phyloP scores from a whole-genome alignment of 2,329 filamentous ascomycete species.

The Hypoxylon sp. region DNA sequence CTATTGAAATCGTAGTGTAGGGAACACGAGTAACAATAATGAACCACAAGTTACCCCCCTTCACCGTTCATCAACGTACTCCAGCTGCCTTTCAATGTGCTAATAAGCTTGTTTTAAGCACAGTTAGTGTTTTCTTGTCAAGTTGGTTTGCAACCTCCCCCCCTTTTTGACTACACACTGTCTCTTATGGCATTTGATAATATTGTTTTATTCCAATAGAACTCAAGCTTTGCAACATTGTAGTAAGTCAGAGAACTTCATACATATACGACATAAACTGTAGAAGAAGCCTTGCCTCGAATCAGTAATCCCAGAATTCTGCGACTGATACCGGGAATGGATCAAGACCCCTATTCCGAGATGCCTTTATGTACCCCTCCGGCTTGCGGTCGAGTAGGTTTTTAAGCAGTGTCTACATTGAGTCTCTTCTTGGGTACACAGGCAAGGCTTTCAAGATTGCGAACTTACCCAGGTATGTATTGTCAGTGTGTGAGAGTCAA shows the following conservation, averaged over 20 bases:
- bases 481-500: not conserved
- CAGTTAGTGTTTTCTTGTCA: too few species aligned
- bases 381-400: not conserved
- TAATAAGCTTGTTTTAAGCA: too few species aligned
- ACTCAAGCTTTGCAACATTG: not conserved
- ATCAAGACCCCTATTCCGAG: not conserved
- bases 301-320: not conserved
- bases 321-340: not conserved
- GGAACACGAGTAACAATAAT: too few species aligned
- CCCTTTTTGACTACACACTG: not conserved
- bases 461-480: not conserved
- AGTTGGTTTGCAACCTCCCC: not conserved
- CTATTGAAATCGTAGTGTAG: too few species aligned
- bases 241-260: not conserved
- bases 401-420: not conserved
- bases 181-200: not conserved
- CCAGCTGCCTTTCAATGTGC: too few species aligned
- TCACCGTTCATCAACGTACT: too few species aligned
- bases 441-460: not conserved
- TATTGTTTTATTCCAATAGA: not conserved
- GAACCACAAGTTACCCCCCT: too few species aligned
- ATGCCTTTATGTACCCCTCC: not conserved
- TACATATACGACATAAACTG: not conserved
- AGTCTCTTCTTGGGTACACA: not conserved
- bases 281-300: not conserved